Percentiles rank a stretch among this genome's conserved stretches.
Conservation (phyloP, 768 basidiomycete species). For the Tephrocybe sp. region DNA sequence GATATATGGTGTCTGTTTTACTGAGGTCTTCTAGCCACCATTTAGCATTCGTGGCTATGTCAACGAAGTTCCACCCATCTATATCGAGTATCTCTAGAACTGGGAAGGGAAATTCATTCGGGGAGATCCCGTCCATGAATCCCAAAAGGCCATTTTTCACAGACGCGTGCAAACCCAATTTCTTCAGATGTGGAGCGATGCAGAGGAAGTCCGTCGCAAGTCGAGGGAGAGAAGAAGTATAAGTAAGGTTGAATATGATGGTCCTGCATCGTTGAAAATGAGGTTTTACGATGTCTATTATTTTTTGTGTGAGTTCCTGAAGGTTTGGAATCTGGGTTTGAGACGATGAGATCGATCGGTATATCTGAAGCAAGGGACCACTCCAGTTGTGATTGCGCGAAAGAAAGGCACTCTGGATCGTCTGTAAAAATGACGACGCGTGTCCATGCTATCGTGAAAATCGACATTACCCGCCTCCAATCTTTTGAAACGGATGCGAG, state of each 20-base stretch:
- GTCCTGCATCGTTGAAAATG: neutral
- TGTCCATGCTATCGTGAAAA: neutral
- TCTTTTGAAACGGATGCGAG: neutral
- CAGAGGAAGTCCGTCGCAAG: neutral
- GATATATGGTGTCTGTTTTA: neutral
- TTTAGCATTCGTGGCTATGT: neutral
- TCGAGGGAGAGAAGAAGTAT: constrained; percentile 1
- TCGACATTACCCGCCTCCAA: neutral
- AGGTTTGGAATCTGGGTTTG: neutral
- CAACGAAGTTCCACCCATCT: constrained; percentile 7
- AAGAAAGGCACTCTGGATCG: neutral
- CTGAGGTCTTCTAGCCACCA: neutral
- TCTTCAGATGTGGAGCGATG: neutral
- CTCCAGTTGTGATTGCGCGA: neutral
- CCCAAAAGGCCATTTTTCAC: neutral
- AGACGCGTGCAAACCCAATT: neutral
- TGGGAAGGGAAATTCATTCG: neutral
- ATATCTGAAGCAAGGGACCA: neutral
- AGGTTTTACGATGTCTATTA: neutral
- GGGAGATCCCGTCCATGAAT: neutral
- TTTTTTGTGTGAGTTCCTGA: neutral
- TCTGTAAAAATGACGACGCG: neutral
- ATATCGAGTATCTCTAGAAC: neutral
- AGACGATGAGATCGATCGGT: neutral
- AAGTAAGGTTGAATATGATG: neutral